These are phyloP conservation scores for Sphaceloma murrayae DNA, from an alignment of 2,329 filamentous ascomycete genomes.

Conservation along the genomic window DNA sequence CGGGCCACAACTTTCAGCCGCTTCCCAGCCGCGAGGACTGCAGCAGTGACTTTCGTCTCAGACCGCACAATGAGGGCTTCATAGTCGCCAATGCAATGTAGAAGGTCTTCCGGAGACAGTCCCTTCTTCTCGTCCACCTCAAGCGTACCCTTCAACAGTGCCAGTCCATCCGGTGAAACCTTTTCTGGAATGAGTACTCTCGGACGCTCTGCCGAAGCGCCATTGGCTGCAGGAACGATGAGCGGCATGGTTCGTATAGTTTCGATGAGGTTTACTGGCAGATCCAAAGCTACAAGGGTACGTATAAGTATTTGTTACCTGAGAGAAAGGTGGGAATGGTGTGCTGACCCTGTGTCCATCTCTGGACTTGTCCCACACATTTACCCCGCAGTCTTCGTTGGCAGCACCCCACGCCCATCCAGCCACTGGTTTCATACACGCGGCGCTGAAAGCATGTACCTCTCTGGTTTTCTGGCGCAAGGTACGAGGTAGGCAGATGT, in stretches of 20 bases:
- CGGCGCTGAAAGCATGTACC: no score
- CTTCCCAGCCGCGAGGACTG: constrained; percentile 54
- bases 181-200: constrained; percentile 69
- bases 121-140: constrained; percentile 60
- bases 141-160: constrained; percentile 55
- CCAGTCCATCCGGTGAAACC: constrained; percentile 67
- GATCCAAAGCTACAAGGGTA: constrained; percentile 12
- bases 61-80: constrained; percentile 71
- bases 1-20: constrained; percentile 69
- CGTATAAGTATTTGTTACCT: constrained; percentile 6
- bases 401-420: no score
- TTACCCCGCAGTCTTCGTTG: constrained; percentile 14
- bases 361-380: constrained; percentile 3
- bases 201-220: constrained; percentile 27
- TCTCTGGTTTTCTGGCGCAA: no score
- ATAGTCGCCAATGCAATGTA: constrained; percentile 59
- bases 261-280: constrained; percentile 1
- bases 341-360: constrained; percentile 12
- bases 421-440: no score
- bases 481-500: background rate
- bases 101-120: constrained; percentile 53
- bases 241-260: constrained; percentile 11
- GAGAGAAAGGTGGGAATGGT: constrained; percentile 5
- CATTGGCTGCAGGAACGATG: constrained; percentile 22
- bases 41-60: constrained; percentile 68